Conservation (phyloP, 2,329 filamentous ascomycete species). For the Venturia aucupariae region DNA sequence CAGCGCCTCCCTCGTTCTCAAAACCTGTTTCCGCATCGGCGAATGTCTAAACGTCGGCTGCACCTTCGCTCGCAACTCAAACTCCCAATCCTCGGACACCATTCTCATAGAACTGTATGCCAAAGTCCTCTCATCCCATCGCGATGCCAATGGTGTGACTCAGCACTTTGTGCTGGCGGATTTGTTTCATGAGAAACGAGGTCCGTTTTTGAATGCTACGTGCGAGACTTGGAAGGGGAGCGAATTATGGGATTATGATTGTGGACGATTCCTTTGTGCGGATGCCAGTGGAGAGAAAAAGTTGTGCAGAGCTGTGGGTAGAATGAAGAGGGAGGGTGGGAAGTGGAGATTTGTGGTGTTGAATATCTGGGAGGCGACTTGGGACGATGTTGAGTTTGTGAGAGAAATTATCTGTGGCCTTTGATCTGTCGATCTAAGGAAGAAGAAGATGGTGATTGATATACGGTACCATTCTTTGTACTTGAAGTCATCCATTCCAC, state of each 20-base stretch:
- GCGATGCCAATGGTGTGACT: slow-evolving; percentile 32
- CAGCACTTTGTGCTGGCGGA: slow-evolving; percentile 59
- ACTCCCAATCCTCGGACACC: slow-evolving; percentile 39
- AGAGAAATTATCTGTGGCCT: slow-evolving; percentile 30
- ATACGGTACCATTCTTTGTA: too few species aligned
- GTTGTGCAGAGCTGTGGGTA: slow-evolving; percentile 42
- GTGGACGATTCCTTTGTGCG: slow-evolving; percentile 30
- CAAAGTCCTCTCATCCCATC: slow-evolving; percentile 47
- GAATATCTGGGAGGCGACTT: slow-evolving; percentile 43
- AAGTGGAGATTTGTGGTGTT: slow-evolving; percentile 38
- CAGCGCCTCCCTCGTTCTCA: slow-evolving; percentile 38
- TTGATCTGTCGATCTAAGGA: not conserved
- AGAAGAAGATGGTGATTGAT: too few species aligned
- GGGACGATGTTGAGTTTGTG: slow-evolving; percentile 46
- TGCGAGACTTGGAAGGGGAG: slow-evolving; percentile 40
- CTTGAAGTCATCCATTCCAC: too few species aligned
- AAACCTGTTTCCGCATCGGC: slow-evolving; percentile 55
- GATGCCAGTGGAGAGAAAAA: slow-evolving; percentile 20
- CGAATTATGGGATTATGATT: slow-evolving; percentile 37
- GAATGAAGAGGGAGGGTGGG: slow-evolving; percentile 35
- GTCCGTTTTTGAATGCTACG: slow-evolving; percentile 43
- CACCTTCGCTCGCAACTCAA: slow-evolving; percentile 34
- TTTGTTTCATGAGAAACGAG: slow-evolving; percentile 46
- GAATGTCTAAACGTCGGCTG: slow-evolving; percentile 47
- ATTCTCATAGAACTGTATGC: slow-evolving; percentile 55